These are phyloP conservation scores for Brassica hybrid DNA, from an alignment of 441 rosid species.

Conservation along the genomic window DNA sequence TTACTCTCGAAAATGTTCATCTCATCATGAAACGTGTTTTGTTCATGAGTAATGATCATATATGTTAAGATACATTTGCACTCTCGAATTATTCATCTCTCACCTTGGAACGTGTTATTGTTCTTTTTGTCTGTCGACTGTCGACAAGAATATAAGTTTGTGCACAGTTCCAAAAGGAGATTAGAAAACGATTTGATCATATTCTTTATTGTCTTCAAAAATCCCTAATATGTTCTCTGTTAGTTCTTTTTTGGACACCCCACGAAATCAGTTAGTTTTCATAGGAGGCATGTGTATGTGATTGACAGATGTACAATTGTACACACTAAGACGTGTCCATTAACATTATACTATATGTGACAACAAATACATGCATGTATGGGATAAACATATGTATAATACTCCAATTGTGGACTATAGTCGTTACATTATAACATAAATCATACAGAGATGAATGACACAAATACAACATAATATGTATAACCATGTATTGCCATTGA, in stretches of 20 bases:
- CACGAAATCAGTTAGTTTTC: constrained; percentile 21
- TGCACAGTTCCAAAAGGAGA: not conserved
- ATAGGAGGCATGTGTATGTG: constrained; percentile 31
- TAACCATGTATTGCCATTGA: not conserved
- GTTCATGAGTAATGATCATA: not conserved
- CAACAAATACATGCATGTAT: not conserved
- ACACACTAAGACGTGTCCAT: constrained; percentile 20
- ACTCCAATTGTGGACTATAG: not conserved
- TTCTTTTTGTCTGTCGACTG: not conserved
- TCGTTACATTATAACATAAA: not conserved
- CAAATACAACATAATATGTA: not conserved
- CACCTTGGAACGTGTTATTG: constrained; percentile 6
- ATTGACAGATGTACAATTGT: constrained; percentile 26
- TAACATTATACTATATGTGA: constrained; percentile 2
- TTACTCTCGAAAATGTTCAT: not conserved
- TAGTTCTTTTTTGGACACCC: constrained; percentile 15
- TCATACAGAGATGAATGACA: not conserved
- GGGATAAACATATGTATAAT: not conserved
- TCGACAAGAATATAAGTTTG: not conserved
- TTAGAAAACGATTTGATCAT: not conserved
- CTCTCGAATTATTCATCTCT: not conserved
- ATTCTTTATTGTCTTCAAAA: not conserved
- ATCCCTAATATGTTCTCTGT: not conserved
- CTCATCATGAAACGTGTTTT: not conserved
- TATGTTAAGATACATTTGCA: not conserved